phyloP scores from a whole-genome alignment of 2,329 filamentous ascomycete genomes.

The Scedosporium minutisporum region DNA sequence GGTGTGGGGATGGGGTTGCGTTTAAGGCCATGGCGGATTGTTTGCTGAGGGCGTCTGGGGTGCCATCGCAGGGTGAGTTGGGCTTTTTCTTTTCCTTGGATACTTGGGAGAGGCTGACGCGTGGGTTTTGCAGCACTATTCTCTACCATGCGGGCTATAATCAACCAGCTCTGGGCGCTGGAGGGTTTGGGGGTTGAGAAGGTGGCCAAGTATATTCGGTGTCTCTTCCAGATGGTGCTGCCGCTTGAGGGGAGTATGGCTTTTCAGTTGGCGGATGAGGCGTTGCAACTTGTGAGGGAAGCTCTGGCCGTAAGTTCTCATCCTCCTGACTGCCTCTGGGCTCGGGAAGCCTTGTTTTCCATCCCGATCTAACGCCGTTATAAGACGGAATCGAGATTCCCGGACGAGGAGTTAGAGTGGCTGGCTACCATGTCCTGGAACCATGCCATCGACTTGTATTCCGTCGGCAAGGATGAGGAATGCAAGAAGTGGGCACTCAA shows the following conservation, averaged over 20 bases:
- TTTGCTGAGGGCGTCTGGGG: constrained; percentile 39
- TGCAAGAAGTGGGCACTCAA: constrained; percentile 54
- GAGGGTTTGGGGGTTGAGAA: constrained; percentile 46
- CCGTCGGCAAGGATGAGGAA: constrained; percentile 39
- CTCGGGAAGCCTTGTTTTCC: too few species aligned
- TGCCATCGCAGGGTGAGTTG: constrained; percentile 39
- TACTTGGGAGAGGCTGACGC: neutral
- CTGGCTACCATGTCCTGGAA: constrained; percentile 63
- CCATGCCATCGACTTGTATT: constrained; percentile 57
- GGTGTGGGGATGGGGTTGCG: constrained; percentile 33
- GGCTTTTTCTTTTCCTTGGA: too few species aligned
- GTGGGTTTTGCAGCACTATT: constrained; percentile 32
- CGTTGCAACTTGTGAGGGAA: constrained; percentile 41
- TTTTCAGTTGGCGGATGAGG: constrained; percentile 55
- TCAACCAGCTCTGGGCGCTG: constrained; percentile 56
- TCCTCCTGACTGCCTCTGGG: too few species aligned
- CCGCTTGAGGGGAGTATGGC: constrained; percentile 45
- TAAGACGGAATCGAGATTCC: constrained; percentile 34
- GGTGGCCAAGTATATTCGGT: constrained; percentile 69
- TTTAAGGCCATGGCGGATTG: constrained; percentile 59
- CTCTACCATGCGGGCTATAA: constrained; percentile 51
- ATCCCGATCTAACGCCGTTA: neutral
- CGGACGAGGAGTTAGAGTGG: constrained; percentile 63
- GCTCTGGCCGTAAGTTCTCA: constrained; percentile 33
- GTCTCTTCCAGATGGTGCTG: constrained; percentile 61